phyloP scores from a whole-genome alignment of 2,329 filamentous ascomycete species.

The Alternaria viburni region DNA sequence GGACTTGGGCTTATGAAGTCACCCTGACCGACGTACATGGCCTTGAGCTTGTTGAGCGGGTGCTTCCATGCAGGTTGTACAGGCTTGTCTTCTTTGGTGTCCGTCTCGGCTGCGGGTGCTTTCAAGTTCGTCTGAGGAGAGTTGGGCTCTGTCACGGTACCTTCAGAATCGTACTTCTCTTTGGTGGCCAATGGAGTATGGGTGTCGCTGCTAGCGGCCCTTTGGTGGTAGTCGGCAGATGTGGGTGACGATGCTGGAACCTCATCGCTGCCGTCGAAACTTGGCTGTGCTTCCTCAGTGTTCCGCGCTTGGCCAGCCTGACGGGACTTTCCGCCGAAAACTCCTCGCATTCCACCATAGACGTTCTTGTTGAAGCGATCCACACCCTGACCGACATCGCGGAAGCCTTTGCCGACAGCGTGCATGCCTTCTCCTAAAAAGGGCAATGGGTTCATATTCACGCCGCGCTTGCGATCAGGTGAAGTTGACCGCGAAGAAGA shows the following conservation, averaged over 20 bases:
- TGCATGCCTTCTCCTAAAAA: slow-evolving; percentile 55
- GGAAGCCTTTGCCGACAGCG: slow-evolving; percentile 54
- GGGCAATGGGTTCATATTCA: slow-evolving; percentile 51
- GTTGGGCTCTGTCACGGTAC: slow-evolving; percentile 25
- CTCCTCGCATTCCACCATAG: slow-evolving; percentile 48
- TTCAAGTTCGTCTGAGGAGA: slow-evolving; percentile 29
- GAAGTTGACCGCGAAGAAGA: slow-evolving; percentile 45
- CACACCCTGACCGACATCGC: slow-evolving; percentile 56
- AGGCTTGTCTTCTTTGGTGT: slow-evolving; percentile 16
- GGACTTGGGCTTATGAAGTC: slow-evolving; percentile 55
- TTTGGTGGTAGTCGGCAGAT: slow-evolving; percentile 32
- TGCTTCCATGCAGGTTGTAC: slow-evolving; percentile 21
- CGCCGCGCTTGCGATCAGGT: slow-evolving; percentile 36
- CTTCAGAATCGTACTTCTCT: slow-evolving; percentile 33
- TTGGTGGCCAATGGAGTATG: slow-evolving; percentile 37
- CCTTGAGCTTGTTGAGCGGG: slow-evolving; percentile 32
- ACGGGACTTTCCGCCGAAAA: slow-evolving; percentile 29
- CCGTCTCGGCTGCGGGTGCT: slow-evolving; percentile 25
- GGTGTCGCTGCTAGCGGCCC: slow-evolving; percentile 42
- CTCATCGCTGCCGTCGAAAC: slow-evolving; percentile 30
- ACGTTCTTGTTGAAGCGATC: slow-evolving; percentile 48
- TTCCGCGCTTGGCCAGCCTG: slow-evolving; percentile 16
- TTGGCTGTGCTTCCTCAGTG: slow-evolving; percentile 13
- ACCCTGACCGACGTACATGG: slow-evolving; percentile 25
- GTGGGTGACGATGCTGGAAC: slow-evolving; percentile 30